phyloP scores from a whole-genome alignment of 148 eudicot genomes.

The Beta vulgaris region DNA sequence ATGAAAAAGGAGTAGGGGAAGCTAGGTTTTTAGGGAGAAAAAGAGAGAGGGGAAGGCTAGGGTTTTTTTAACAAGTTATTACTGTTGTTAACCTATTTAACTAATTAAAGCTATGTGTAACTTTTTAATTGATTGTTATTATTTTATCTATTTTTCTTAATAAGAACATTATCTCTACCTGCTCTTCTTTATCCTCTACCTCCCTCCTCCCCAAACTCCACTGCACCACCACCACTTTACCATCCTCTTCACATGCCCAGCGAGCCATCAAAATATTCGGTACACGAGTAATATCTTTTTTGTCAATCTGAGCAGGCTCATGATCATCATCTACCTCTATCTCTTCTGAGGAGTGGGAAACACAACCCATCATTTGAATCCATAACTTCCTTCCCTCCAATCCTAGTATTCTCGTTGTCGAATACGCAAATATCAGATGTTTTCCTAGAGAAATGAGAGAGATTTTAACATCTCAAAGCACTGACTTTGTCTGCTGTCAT shows the following conservation, averaged over 20 bases:
- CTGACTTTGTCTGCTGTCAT: constrained; percentile 55
- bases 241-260: constrained; percentile 54
- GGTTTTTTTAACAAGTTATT: no score
- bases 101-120: no score
- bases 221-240: no score
- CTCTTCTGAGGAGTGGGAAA: constrained; percentile 32
- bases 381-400: constrained; percentile 9
- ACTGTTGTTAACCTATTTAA: no score
- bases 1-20: no score
- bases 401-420: background rate
- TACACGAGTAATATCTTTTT: constrained; percentile 31
- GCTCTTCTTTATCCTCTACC: no score
- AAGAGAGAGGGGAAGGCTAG: no score
- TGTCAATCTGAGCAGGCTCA: constrained; percentile 43
- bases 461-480: constrained; percentile 28
- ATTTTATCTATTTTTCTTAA: no score
- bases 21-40: no score
- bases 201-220: no score
- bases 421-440: background rate
- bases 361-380: constrained; percentile 23
- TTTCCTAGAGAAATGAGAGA: constrained; percentile 22
- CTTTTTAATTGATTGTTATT: no score
- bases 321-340: constrained; percentile 26
- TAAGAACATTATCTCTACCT: no score
- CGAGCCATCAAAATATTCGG: constrained; percentile 44